Percentiles rank a stretch among this genome's conserved stretches.
These are phyloP conservation scores for Sicyos baderoa DNA, from an alignment of 306 rosid genomes.

Conservation along the genomic window DNA sequence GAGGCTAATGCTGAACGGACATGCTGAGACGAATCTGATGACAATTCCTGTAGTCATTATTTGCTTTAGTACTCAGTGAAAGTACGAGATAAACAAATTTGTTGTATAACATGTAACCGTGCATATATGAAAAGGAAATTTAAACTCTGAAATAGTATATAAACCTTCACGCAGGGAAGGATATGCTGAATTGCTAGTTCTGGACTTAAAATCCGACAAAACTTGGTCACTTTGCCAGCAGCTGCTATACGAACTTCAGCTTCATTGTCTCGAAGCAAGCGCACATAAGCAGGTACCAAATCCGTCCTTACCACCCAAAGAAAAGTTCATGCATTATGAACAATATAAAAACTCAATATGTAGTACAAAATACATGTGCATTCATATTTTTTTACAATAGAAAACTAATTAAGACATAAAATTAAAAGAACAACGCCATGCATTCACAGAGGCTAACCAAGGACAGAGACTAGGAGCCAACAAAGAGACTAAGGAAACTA, in stretches of 20 bases:
- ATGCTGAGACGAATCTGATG: conserved; percentile 97
- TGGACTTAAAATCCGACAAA: conserved; percentile 82
- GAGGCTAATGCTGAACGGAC: conserved; percentile 98
- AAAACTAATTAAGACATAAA: background rate
- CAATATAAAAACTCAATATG: background rate
- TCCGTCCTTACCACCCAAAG: conserved; percentile 47
- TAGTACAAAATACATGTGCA: background rate
- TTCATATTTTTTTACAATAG: background rate
- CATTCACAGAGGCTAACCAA: background rate
- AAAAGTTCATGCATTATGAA: conserved; percentile 7
- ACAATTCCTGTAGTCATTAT: conserved; percentile 62
- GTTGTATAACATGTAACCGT: conserved; percentile 4
- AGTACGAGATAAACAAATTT: background rate
- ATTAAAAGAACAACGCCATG: background rate
- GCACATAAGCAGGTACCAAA: conserved; percentile 93
- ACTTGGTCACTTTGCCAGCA: conserved; percentile 94
- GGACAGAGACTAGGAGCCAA: background rate
- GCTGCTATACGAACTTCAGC: conserved; percentile 99
- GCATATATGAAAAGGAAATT: conserved; percentile 15
- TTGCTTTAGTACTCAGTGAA: conserved; percentile 17
- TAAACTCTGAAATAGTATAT: conserved; percentile 19
- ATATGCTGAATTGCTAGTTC: conserved; percentile 86
- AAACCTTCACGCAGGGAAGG: conserved; percentile 96
- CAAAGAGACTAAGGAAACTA: background rate
- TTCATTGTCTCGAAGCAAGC: conserved; percentile 92